Conservation (phyloP, 345 rosid species). For the Aegle marmelos region DNA sequence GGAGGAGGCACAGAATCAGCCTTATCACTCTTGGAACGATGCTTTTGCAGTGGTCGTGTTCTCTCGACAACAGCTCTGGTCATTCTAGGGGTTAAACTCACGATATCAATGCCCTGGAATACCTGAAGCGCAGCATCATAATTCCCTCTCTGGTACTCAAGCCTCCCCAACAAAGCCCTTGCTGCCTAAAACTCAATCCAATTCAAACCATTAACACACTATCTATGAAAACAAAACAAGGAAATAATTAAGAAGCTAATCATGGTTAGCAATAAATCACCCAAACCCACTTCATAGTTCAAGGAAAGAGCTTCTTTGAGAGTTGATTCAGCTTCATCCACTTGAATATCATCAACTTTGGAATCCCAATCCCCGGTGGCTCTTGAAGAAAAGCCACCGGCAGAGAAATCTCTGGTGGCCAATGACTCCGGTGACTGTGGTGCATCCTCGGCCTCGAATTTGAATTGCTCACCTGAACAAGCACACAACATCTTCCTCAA, state of each 20-base stretch:
- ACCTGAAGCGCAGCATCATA: slow-evolving; percentile 96
- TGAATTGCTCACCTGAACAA: slow-evolving; percentile 95
- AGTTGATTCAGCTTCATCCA: slow-evolving; percentile 94
- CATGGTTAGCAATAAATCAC: neutral
- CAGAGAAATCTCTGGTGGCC: slow-evolving; percentile 94
- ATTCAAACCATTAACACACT: neutral
- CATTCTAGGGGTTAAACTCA: slow-evolving; percentile 65
- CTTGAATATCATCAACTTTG: slow-evolving; percentile 69
- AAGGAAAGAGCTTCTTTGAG: slow-evolving; percentile 94
- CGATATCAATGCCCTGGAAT: slow-evolving; percentile 82
- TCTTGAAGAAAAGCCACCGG: slow-evolving; percentile 78
- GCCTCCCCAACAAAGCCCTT: slow-evolving; percentile 91
- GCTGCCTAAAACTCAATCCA: slow-evolving; percentile 64
- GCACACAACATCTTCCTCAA: slow-evolving; percentile 74
- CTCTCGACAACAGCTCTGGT: slow-evolving; percentile 59
- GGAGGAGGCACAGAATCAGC: slow-evolving; percentile 42
- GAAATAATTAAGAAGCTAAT: neutral
- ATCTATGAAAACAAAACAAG: neutral
- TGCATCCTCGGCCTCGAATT: slow-evolving; percentile 85
- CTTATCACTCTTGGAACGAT: slow-evolving; percentile 37
- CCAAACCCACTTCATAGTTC: slow-evolving; percentile 74
- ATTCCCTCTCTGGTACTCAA: slow-evolving; percentile 88
- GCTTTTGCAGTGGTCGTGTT: slow-evolving; percentile 52
- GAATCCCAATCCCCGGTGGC: slow-evolving; percentile 76
- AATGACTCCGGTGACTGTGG: slow-evolving; percentile 88